Base-by-base conservation (phyloP, 2,329 filamentous ascomycete species). In the Cercospora citrullina region DNA sequence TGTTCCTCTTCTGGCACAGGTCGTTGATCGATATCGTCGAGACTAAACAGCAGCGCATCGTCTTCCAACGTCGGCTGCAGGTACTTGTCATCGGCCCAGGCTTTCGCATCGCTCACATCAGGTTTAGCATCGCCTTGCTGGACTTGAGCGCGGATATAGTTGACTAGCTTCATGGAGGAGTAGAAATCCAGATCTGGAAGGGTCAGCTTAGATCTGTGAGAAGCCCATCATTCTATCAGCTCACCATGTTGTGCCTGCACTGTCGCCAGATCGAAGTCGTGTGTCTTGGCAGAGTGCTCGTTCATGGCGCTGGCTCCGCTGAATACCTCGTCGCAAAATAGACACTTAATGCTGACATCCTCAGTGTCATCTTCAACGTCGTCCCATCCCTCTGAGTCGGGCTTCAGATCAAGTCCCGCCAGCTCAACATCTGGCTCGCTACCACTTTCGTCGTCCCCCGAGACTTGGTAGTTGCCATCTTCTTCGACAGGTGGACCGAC, bases 31-130 rank as follows among this genome's bases (percentile, higher is more conserved):
- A 96, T 83, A 70, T 97, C 95, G 71, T 96, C 94, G 21, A 99
- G 84, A 65, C 87, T 91, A 77, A 96, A 93, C 33, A 99, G 87
- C 63, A 98, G 83, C 4, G 94, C 91, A 78, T 99, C 95, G 72
- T 97, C 93, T 67, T 95, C 90, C 7, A 99, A 81, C 4, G 93
- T 89, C 0, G 95, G 95, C 76, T 91, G 91, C 67, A 99, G 84
- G 76, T 89, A 96, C 71, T 86, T 85, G 71, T 98, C 94, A 69
- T 93, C 87, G n/a, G 88, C 85, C 70, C 97, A 89, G 28, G 88
- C 83, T 2, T 83, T 81, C 39, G 82, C 82, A 2, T 87, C 84
- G 67, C 92, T 88, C 53, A 90, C 80, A 67, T 86, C 83, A 0
- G 87, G 87, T 3, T 77, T 76, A 3, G 77, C 73, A 5, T 77